Evolutionary conservation across 257 asterid species (phyloP).

Genomic region (Fraxinus excelsior): DNA sequence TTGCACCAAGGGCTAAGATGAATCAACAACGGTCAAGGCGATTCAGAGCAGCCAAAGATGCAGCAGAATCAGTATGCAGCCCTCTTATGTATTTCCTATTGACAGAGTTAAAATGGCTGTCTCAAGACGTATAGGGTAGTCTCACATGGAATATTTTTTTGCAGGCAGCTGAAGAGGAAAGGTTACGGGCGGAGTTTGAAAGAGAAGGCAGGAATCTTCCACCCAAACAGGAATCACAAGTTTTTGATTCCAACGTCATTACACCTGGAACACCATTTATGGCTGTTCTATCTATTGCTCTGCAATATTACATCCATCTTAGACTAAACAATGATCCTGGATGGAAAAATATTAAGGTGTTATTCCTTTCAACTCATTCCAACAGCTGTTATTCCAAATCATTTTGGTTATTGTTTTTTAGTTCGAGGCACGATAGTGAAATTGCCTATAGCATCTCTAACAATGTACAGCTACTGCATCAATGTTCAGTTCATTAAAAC

Average conservation of each 20-base stretch:
- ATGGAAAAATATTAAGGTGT: slow-evolving; percentile 91
- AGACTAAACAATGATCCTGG: slow-evolving; percentile 88
- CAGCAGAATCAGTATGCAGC: slow-evolving; percentile 75
- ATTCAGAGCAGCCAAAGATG: slow-evolving; percentile 96
- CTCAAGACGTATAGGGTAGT: not conserved
- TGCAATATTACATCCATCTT: slow-evolving; percentile 83
- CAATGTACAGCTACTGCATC: slow-evolving; percentile 14
- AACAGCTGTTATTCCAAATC: slow-evolving; percentile 1
- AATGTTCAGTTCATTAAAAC: not conserved
- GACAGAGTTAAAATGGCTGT: slow-evolving; percentile 8
- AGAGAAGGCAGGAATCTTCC: slow-evolving; percentile 89
- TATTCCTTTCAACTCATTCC: slow-evolving; percentile 10
- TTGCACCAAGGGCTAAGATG: slow-evolving; percentile 99
- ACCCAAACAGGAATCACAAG: slow-evolving; percentile 78
- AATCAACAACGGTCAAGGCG: slow-evolving; percentile 97
- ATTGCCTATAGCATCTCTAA: slow-evolving; percentile 20
- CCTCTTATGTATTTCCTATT: slow-evolving; percentile 17
- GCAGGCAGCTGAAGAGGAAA: slow-evolving; percentile 92
- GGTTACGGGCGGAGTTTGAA: slow-evolving; percentile 83
- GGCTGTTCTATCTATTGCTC: slow-evolving; percentile 81
- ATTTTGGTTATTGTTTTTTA: not conserved
- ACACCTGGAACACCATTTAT: slow-evolving; percentile 96
- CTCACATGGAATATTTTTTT: slow-evolving; percentile 24
- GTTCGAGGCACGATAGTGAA: not conserved
- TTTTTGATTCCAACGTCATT: slow-evolving; percentile 84